Evolutionary conservation across 2,329 filamentous ascomycete species (phyloP).

Genomic region (Exophiala aquamarina): DNA sequence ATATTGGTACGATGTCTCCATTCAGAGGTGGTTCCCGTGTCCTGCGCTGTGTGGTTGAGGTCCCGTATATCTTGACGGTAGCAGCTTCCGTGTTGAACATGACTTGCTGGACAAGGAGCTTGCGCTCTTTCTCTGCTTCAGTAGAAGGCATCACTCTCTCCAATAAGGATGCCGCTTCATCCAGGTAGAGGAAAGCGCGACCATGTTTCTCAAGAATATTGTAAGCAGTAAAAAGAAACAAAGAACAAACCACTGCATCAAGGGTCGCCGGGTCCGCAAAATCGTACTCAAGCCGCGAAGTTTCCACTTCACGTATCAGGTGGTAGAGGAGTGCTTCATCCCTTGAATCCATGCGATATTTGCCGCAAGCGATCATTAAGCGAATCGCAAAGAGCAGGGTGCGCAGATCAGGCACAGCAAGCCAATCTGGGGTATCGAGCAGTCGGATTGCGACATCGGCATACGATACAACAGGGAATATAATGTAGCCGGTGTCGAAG

Average conservation of each 20-base stretch:
- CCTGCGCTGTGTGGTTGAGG: background rate
- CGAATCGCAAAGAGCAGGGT: conserved; percentile 5
- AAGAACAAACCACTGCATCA: conserved; percentile 8
- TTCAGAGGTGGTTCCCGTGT: background rate
- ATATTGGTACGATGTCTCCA: background rate
- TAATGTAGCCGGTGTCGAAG: conserved; percentile 10
- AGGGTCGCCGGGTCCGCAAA: conserved; percentile 12
- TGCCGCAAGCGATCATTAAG: conserved; percentile 1
- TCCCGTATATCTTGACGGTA: conserved; percentile 8
- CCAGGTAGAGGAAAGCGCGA: conserved; percentile 13
- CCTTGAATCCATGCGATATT: conserved; percentile 8
- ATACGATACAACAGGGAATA: conserved; percentile 13
- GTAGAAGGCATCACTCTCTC: background rate
- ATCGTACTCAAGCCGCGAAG: conserved; percentile 9
- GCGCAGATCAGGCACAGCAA: conserved; percentile 2
- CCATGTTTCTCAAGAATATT: conserved; percentile 14
- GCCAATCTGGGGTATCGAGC: conserved; percentile 2
- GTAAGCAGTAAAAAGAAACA: conserved; percentile 12
- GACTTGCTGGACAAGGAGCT: conserved; percentile 8
- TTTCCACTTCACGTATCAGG: conserved; percentile 7
- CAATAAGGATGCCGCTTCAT: conserved; percentile 10
- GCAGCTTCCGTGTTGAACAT: conserved; percentile 16
- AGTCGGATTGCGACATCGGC: conserved; percentile 4
- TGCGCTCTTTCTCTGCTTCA: conserved; percentile 1
- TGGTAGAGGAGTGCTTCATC: background rate